Percentiles rank a stretch among this genome's conserved stretches.
These are phyloP conservation scores for Diaporthe humulicola DNA, from an alignment of 2,329 filamentous ascomycete species.

Conservation along the genomic window DNA sequence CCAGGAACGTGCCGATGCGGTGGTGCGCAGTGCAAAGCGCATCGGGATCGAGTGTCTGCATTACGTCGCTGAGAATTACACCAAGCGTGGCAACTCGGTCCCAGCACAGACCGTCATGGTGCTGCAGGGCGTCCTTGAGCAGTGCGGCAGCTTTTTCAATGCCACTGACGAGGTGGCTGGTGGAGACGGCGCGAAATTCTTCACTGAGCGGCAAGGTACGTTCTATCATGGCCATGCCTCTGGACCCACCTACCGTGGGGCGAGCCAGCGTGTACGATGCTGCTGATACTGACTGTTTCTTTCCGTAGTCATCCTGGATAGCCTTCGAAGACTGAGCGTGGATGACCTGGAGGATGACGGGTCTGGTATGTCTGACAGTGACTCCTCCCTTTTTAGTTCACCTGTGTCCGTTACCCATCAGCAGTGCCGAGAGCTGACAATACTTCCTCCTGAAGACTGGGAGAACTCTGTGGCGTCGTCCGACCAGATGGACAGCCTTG, in stretches of 20 bases:
- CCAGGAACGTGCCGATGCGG: constrained; percentile 46
- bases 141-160: constrained; percentile 58
- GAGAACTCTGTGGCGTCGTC: constrained; percentile 67
- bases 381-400: constrained; percentile 45
- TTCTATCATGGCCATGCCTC: neutral
- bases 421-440: constrained; percentile 37
- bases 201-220: constrained; percentile 54
- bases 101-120: constrained; percentile 56
- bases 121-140: constrained; percentile 58
- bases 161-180: constrained; percentile 50
- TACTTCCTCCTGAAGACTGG: constrained; percentile 60
- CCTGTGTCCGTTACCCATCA: neutral
- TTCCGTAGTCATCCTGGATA: constrained; percentile 56
- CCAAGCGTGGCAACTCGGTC: constrained; percentile 57
- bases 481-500: constrained; percentile 65
- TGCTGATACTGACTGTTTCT: neutral
- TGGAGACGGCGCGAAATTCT: constrained; percentile 49
- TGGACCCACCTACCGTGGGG: neutral
- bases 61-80: constrained; percentile 62
- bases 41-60: constrained; percentile 61
- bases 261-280: neutral
- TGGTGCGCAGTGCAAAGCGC: constrained; percentile 52
- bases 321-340: constrained; percentile 67
- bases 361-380: constrained; percentile 66
- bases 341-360: constrained; percentile 71